Base-by-base conservation (phyloP, 805 yeast species). In the Zygosaccharomyces bailii region DNA sequence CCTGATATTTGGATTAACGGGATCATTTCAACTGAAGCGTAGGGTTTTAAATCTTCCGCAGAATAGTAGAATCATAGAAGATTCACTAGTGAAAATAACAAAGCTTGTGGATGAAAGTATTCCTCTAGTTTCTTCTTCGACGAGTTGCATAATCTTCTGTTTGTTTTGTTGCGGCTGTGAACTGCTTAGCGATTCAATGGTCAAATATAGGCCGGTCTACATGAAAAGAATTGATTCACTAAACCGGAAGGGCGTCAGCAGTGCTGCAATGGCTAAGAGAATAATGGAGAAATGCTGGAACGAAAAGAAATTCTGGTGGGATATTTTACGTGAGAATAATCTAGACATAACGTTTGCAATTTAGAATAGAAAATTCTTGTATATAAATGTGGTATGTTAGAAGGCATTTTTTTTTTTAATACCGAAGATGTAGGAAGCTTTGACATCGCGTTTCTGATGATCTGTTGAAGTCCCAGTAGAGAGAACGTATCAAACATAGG, bases 11-110 rank as follows among this genome's bases (percentile, higher is more conserved):
- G 73, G 70, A 34, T 63, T 73, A 25, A 69, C 76, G 63, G 86
- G 84, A 0, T 59, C 79, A 5, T 63, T 80, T 11, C 80, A 78
- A 49, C 57, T 82, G 16, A 80, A 79, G 54, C 60, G 86, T 46
- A 65, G 87, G 34, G 80, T 79, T 1, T 59, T 81, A 10, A 57
- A 64, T 34, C 55, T 80, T 2, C 77, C 82, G 0, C 58, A 74
- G 25, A 61, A 64, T 3, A 75, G 82, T 13, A 51, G 57, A 2
- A 42, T 79, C 1, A 72, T 82, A 10, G 82, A 56, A 36, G 27
- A 67, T 23, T n/a, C 46, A 9, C 31, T 50, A n/a, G 21, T 37
- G 2, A 38, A 31, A 14, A 49, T 54, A 11, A 52, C 51, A 11
- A 29, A 40, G 2, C 20, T 56, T 6, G 42, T 56, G 3, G 49